Evolutionary conservation across 495 filamentous ascomycete genomes (phyloP).

Genomic region (Lentithecium fluviatile): DNA sequence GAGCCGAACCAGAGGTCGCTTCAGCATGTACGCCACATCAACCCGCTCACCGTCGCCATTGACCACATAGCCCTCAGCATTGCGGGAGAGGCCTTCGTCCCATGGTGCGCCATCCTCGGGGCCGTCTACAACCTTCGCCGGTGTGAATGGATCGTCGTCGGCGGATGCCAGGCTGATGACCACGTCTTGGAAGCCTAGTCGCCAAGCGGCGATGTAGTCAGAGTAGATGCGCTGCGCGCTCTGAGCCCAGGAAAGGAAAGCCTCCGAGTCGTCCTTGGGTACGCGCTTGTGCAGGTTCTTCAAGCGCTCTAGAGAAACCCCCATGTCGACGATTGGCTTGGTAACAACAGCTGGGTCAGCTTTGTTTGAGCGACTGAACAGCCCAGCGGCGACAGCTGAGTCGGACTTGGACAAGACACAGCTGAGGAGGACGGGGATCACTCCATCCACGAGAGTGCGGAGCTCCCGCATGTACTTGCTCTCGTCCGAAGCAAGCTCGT

Average conservation of each 20-base stretch:
- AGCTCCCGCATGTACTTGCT: constrained; percentile 88
- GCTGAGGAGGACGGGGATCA: constrained; percentile 86
- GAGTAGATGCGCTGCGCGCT: constrained; percentile 73
- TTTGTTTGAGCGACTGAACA: constrained; percentile 60
- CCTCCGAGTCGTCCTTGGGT: constrained; percentile 64
- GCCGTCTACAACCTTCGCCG: constrained; percentile 43
- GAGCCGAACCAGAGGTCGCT: constrained; percentile 80
- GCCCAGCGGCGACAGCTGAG: constrained; percentile 61
- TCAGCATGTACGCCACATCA: constrained; percentile 90
- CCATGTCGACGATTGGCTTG: constrained; percentile 93
- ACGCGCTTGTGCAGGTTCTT: constrained; percentile 76
- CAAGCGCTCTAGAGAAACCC: constrained; percentile 79
- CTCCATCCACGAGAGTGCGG: constrained; percentile 89
- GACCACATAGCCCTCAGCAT: constrained; percentile 75
- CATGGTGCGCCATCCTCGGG: constrained; percentile 53
- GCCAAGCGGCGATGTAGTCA: constrained; percentile 87
- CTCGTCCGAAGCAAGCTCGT: constrained; percentile 81
- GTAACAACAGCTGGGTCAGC: constrained; percentile 65
- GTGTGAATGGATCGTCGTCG: constrained; percentile 47
- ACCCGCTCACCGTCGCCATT: constrained; percentile 81
- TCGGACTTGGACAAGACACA: constrained; percentile 77
- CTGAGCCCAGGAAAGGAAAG: constrained; percentile 77
- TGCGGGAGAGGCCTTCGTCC: constrained; percentile 68
- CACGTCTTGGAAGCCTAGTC: constrained; percentile 91
- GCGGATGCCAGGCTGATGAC: constrained; percentile 87